phyloP scores from a whole-genome alignment of 148 eudicot species.

The Hydrangea macrophylla region DNA sequence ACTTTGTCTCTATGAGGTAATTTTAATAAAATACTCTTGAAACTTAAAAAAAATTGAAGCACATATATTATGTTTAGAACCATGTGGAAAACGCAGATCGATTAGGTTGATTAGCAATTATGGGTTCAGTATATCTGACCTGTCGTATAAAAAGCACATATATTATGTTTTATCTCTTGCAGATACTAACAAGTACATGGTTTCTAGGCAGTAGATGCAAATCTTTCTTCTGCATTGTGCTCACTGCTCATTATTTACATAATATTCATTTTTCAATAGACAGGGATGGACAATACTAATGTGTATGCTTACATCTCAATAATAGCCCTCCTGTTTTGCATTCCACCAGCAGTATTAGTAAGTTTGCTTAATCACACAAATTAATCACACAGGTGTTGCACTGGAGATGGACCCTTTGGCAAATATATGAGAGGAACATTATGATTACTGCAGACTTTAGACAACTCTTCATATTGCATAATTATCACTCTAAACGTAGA shows the following conservation, averaged over 20 bases:
- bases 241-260: not conserved
- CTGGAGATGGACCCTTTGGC: not conserved
- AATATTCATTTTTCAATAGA: slow-evolving; percentile 16
- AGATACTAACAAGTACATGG: not conserved
- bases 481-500: not conserved
- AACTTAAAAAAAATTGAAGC: too few relatives aligned
- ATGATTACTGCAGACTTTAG: not conserved
- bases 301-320: too few relatives aligned
- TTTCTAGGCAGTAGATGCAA: too few relatives aligned
- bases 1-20: too few relatives aligned
- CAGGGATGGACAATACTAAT: slow-evolving; percentile 39
- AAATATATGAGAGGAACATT: not conserved
- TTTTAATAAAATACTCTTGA: too few relatives aligned
- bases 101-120: not conserved
- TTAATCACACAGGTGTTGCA: too few relatives aligned
- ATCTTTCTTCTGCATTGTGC: not conserved
- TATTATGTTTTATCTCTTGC: not conserved
- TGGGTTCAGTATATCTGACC: not conserved
- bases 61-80: too few relatives aligned
- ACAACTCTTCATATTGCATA: not conserved
- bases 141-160: not conserved
- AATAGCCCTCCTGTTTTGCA: slow-evolving; percentile 32
- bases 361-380: slow-evolving; percentile 5
- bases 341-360: slow-evolving; percentile 34
- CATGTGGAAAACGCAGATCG: not conserved